These are phyloP conservation scores for Ganoderma leucocontextum DNA, from an alignment of 1,284 basidiomycete species.

Conservation along the genomic window DNA sequence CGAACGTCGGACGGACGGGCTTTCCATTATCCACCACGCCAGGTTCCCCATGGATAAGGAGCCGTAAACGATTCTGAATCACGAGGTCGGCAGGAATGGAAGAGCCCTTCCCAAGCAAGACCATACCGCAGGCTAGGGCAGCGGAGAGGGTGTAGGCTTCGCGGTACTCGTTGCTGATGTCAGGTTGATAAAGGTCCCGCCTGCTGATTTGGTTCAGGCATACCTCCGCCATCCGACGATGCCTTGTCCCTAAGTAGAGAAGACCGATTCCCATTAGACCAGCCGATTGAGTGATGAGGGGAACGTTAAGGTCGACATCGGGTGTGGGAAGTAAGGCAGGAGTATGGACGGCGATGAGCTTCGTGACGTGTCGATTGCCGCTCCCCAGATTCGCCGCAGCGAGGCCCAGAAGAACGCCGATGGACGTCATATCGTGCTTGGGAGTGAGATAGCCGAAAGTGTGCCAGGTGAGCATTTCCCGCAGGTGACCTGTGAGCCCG, in stretches of 20 bases:
- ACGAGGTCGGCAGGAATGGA: conserved; percentile 78
- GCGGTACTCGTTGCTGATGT: conserved; percentile 84
- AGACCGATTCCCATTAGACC: conserved; percentile 91
- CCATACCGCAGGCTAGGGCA: conserved; percentile 92
- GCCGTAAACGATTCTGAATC: conserved; percentile 70
- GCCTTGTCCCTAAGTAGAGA: conserved; percentile 88
- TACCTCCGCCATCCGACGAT: conserved; percentile 92
- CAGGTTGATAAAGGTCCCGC: conserved; percentile 79
- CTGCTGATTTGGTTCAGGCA: conserved; percentile 87
- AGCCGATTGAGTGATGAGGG: conserved; percentile 90
- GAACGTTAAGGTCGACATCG: conserved; percentile 89
- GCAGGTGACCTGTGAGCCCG: conserved; percentile 91
- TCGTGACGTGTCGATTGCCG: conserved; percentile 87
- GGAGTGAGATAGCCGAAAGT: conserved; percentile 93
- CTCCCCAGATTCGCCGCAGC: conserved; percentile 93
- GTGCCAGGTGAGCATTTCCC: conserved; percentile 88
- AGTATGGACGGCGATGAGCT: conserved; percentile 91
- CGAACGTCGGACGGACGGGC: conserved; percentile 62
- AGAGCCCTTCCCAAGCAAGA: conserved; percentile 91
- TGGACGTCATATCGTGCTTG: conserved; percentile 94
- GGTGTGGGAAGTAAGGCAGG: conserved; percentile 91
- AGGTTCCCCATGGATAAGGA: conserved; percentile 78
- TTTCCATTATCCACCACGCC: conserved; percentile 43
- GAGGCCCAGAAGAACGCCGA: conserved; percentile 92
- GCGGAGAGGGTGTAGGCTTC: conserved; percentile 94